Evolutionary conservation across 768 basidiomycete species (phyloP), one percentile per base, ranked within the genome.

Genomic region (Panellus pusillus): DNA sequence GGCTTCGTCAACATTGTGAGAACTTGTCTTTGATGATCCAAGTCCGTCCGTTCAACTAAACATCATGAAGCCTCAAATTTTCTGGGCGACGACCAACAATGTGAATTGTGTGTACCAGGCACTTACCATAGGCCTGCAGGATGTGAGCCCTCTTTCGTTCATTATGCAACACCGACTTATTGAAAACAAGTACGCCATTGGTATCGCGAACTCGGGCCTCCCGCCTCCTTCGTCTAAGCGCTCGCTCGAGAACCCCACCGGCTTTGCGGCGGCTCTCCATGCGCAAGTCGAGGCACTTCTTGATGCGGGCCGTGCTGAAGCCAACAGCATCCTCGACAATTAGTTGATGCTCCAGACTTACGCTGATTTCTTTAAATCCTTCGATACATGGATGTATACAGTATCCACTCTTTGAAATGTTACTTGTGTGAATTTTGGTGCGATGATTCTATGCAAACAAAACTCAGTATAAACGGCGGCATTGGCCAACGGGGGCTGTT

Each of bases 261-360:
- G 38, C 31, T 47, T 47, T 36, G 36, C 47, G 20, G 20, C 18
- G 2, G 27, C 6, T 20, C 47, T 47, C 8, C 47, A 39, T n/a
- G 47, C 47, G 37, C 20, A 47, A 27, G 37, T 39, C 13, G 35
- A 47, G 37, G 47, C 36, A 39, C 47, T 47, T n/a, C n/a, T n/a
- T n/a, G n/a, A n/a, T n/a, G n/a, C n/a, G n/a, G n/a, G n/a, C n/a
- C n/a, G n/a, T n/a, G n/a, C n/a, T n/a, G n/a, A n/a, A n/a, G n/a
- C n/a, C n/a, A n/a, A n/a, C n/a, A n/a, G n/a, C n/a, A n/a, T n/a
- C n/a, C n/a, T n/a, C n/a, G n/a, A n/a, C n/a, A n/a, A n/a, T n/a
- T n/a, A n/a, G n/a, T n/a, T n/a, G n/a, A n/a, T n/a, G n/a, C n/a
- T n/a, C n/a, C n/a, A n/a, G n/a, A n/a, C n/a, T n/a, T n/a, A n/a